Percentiles rank a stretch among this genome's conserved stretches.
Conservation (phyloP, 208 protist species). For the Acanthamoeba royreba region DNA sequence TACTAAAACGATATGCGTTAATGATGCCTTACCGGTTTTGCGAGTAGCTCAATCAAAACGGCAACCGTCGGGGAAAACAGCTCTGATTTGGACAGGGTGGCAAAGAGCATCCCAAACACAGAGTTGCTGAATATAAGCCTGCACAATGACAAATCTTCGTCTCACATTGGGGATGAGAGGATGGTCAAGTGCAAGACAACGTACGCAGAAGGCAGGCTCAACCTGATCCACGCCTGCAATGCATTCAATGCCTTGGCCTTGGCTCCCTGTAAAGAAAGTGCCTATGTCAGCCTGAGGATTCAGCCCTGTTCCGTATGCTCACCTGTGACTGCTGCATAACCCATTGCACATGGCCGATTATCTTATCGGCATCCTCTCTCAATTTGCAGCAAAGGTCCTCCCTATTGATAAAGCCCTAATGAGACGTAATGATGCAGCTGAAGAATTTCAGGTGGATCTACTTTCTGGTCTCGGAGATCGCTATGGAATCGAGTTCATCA, state of each 20-base stretch:
- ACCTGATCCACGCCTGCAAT: background rate
- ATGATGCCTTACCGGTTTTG: background rate
- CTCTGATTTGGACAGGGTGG: background rate
- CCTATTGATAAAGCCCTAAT: background rate
- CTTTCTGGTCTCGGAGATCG: constrained; percentile 1
- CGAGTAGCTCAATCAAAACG: background rate
- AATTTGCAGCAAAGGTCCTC: background rate
- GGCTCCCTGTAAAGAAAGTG: background rate
- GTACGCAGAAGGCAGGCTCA: background rate
- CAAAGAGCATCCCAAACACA: background rate
- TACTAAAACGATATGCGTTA: background rate
- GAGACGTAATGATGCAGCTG: background rate
- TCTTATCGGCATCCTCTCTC: background rate
- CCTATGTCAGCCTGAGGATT: background rate
- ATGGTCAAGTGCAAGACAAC: background rate
- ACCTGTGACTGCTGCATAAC: background rate
- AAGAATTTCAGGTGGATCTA: background rate
- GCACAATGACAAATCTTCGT: background rate
- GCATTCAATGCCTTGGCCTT: background rate
- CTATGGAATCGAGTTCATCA: background rate
- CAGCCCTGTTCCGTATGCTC: background rate
- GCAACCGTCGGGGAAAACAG: background rate
- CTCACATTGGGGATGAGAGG: background rate
- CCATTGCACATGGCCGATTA: background rate
- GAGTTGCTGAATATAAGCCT: constrained; percentile 15